Conservation (phyloP, 192 early-diverging fungal genomes). For the Coemansia sp. region DNA sequence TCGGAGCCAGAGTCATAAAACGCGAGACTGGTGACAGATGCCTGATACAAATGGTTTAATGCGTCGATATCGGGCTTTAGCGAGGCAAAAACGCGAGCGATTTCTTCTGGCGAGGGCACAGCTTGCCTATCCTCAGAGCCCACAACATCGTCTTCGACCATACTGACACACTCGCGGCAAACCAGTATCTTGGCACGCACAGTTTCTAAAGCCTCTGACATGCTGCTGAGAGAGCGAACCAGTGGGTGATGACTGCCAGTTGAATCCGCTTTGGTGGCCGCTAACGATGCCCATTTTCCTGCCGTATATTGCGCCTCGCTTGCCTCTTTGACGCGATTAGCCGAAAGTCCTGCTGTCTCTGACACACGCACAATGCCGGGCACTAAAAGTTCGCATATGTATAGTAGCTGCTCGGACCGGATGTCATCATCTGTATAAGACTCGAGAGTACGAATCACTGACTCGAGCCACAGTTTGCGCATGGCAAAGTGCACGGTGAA, state of each 20-base stretch:
- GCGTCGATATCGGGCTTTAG: conserved; percentile 48
- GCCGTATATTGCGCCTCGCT: conserved; percentile 35
- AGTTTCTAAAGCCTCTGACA: conserved; percentile 22
- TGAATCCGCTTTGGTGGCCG: background rate
- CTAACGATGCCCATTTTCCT: conserved; percentile 27
- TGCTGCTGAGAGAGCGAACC: conserved; percentile 21
- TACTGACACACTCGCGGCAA: conserved; percentile 25
- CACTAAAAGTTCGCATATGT: background rate
- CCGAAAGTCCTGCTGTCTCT: background rate
- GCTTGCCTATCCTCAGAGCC: background rate
- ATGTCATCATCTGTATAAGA: background rate
- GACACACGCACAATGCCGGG: background rate
- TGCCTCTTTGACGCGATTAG: conserved; percentile 5
- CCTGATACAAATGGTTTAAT: conserved; percentile 36
- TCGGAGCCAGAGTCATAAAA: conserved; percentile 8
- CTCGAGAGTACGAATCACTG: conserved; percentile 7
- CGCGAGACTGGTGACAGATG: conserved; percentile 21
- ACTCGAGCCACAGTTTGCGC: conserved; percentile 35
- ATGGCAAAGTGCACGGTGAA: conserved; percentile 33
- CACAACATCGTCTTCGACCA: background rate
- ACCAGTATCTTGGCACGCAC: conserved; percentile 36
- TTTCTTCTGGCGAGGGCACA: conserved; percentile 14
- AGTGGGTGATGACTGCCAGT: conserved; percentile 10
- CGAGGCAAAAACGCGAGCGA: conserved; percentile 45
- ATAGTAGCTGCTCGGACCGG: background rate